phyloP scores from a whole-genome alignment of 768 basidiomycete genomes.

The Tremella yokohamensis region DNA sequence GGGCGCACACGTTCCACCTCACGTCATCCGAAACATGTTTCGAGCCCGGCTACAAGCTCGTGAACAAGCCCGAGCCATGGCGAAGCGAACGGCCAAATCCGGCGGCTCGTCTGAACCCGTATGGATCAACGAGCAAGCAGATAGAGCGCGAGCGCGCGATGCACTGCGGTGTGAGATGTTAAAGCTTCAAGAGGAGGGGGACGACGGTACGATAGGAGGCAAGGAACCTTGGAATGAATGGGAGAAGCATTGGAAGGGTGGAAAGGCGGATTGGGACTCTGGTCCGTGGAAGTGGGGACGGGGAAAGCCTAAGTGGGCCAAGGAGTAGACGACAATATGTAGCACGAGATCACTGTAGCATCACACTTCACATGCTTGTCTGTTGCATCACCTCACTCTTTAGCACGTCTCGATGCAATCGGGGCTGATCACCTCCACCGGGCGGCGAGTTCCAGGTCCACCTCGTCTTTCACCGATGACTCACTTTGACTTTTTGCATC shows the following conservation, averaged over 20 bases:
- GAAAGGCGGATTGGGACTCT: slow-evolving; percentile 8
- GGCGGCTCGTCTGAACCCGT: slow-evolving; percentile 14
- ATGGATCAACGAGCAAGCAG: slow-evolving; percentile 34
- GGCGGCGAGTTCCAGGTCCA: too few species aligned
- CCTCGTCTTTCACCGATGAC: too few species aligned
- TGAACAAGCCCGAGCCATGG: not conserved
- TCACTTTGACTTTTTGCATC: too few species aligned
- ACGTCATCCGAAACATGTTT: not conserved
- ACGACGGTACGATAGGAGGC: not conserved
- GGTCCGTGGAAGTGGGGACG: slow-evolving; percentile 17
- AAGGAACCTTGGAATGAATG: not conserved
- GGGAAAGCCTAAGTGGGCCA: slow-evolving; percentile 16
- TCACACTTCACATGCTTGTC: too few species aligned
- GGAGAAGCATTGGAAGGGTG: slow-evolving; percentile 7
- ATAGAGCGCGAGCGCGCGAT: slow-evolving; percentile 31
- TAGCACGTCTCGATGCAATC: too few species aligned
- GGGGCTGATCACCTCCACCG: too few species aligned
- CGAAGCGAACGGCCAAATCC: not conserved
- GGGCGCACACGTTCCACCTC: not conserved
- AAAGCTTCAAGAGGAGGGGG: not conserved
- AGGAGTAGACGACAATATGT: slow-evolving; percentile 2
- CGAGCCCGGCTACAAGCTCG: not conserved
- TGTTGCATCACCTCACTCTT: too few species aligned
- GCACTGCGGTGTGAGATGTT: slow-evolving; percentile 11
- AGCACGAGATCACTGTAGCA: too few species aligned